Evolutionary conservation across 306 rosid species (phyloP).

Genomic region (Hylodesmum podocarpum): DNA sequence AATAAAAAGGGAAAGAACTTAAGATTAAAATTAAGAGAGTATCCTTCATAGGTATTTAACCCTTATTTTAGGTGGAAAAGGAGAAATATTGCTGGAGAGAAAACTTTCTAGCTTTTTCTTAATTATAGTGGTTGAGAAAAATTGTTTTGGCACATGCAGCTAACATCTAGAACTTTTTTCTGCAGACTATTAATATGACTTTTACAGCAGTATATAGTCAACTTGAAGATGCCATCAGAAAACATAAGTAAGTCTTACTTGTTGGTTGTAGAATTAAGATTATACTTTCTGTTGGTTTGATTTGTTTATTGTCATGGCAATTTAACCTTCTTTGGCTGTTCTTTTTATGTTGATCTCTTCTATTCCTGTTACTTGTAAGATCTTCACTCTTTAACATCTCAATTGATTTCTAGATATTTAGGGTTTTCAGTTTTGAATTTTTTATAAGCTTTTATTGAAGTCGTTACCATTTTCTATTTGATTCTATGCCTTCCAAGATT

Average conservation of each 20-base stretch:
- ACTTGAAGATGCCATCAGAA: slow-evolving; percentile 68
- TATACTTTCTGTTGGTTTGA: neutral
- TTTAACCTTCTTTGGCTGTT: slow-evolving; percentile 14
- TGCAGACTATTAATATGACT: slow-evolving; percentile 63
- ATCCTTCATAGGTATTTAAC: slow-evolving; percentile 16
- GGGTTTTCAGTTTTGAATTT: slow-evolving; percentile 6
- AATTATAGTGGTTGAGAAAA: slow-evolving; percentile 17
- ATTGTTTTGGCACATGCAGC: slow-evolving; percentile 12
- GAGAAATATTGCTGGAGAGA: slow-evolving; percentile 2
- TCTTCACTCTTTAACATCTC: slow-evolving; percentile 13
- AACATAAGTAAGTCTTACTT: slow-evolving; percentile 66
- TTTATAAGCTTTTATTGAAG: slow-evolving; percentile 6
- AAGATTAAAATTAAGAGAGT: neutral
- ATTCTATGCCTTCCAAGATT: neutral
- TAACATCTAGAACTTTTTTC: slow-evolving; percentile 34
- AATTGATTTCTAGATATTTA: slow-evolving; percentile 9
- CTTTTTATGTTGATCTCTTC: neutral
- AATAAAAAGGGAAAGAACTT: neutral
- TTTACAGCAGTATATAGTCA: slow-evolving; percentile 52
- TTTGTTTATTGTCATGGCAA: neutral
- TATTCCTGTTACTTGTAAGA: neutral
- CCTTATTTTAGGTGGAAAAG: neutral
- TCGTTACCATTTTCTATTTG: neutral
- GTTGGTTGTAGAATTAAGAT: slow-evolving; percentile 15
- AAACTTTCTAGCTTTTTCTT: neutral